Base-by-base conservation (phyloP, 2,329 filamentous ascomycete genomes). In the Chrysosporium keratinophilum region DNA sequence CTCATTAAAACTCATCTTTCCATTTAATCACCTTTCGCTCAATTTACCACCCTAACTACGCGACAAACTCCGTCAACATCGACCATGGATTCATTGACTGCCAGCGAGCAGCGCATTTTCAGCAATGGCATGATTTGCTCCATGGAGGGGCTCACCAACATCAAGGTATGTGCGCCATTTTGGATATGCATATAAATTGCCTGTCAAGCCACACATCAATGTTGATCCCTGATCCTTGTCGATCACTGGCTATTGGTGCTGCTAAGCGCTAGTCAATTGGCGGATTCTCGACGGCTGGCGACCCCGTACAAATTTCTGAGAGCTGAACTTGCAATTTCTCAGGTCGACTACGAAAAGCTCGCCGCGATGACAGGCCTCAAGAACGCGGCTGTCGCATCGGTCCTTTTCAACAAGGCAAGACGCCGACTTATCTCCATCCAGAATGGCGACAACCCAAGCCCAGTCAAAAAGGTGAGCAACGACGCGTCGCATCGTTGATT, bases 281-380 rank as follows among this genome's bases (percentile, higher is more conserved):
- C 23, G 3, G n/a, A 4, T 28, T 28, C 7, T 28, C 3, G 23
- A 28, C 23, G 23, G 3, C 23, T 28, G 23, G 23, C 23, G 23
- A 28, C 23, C 7, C 23, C 7, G 23, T 3, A 3, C 23, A 28
- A 28, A 28, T 28, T 7, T 28, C 23, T 28, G 23, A 28, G 23
- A 28, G 23, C 23, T 20, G 17, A 20, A 50, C 39, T 50, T 23
- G 31, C 35, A 15, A 51, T 49, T n/a, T 11, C 17, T 43, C 54
- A 73, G 70, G 55, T 72, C 23, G 70, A 76, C 60, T 69, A 65
- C 55, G 60, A 65, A 0, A 69, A 64, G 20, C 58, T 75, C 9
- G 70, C 71, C 19, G 52, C 58, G 10, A 61, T 59, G 31, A 64
- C 63, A 11, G 65, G 66, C 17, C 68, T 70, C 56, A 71, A 69